A percentile compares a stretch with the other conserved stretches of the same genome.
These are phyloP conservation scores for Brassica hybrid DNA, from an alignment of 441 rosid genomes.

Conservation along the genomic window DNA sequence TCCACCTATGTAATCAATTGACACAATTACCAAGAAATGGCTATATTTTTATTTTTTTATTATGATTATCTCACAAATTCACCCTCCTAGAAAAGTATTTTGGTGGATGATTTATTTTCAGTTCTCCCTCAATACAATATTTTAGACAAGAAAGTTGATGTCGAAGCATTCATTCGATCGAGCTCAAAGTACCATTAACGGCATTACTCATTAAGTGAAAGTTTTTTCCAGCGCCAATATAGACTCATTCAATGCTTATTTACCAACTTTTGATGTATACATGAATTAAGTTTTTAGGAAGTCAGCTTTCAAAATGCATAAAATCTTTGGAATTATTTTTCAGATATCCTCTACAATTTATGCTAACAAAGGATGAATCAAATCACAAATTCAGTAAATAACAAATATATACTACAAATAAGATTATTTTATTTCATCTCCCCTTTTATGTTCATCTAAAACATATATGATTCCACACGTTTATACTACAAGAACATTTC, in stretches of 20 bases:
- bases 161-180: neutral
- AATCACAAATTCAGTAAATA: neutral
- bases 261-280: neutral
- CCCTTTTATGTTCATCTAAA: neutral
- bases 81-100: neutral
- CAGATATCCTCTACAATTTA: neutral
- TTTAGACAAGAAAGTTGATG: neutral
- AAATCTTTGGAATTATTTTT: neutral
- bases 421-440: neutral
- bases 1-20: too few species aligned
- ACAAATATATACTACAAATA: neutral
- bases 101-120: neutral
- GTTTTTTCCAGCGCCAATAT: neutral
- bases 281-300: neutral
- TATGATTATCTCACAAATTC: too few species aligned
- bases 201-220: neutral
- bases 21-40: neutral
- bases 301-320: neutral
- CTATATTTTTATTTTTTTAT: too few species aligned
- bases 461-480: neutral
- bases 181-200: neutral
- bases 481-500: conserved; percentile 11
- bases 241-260: neutral
- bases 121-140: neutral
- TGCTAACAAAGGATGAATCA: neutral